These are phyloP conservation scores for Rhizophagus clarus DNA, from an alignment of 192 early-diverging fungal species.

Conservation along the genomic window DNA sequence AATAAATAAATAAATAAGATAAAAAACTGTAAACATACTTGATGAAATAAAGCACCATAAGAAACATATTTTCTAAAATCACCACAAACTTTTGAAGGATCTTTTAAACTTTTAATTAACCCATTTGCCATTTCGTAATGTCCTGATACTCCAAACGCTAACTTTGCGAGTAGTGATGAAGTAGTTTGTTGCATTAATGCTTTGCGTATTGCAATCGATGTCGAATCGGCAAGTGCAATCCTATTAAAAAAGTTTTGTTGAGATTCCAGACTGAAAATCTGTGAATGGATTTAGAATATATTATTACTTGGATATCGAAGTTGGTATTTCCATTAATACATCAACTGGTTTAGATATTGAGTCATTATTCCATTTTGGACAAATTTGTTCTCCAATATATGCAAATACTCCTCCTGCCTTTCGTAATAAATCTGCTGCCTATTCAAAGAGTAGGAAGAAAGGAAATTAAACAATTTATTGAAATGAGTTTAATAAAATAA, in stretches of 20 bases:
- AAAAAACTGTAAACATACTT: conserved; percentile 39
- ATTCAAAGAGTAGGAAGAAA: background rate
- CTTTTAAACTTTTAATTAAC: conserved; percentile 53
- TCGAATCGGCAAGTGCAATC: conserved; percentile 57
- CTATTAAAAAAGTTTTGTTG: conserved; percentile 33
- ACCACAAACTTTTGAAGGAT: conserved; percentile 50
- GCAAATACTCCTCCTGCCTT: conserved; percentile 57
- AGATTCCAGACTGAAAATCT: background rate
- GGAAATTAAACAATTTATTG: background rate
- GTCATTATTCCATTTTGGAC: conserved; percentile 46
- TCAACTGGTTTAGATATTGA: conserved; percentile 34
- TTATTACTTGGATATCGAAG: conserved; percentile 49
- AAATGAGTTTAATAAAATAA: background rate
- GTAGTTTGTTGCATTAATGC: conserved; percentile 50
- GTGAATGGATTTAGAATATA: background rate
- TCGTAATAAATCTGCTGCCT: conserved; percentile 56
- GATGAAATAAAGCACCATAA: conserved; percentile 49
- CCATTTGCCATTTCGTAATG: conserved; percentile 63
- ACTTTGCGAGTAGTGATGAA: conserved; percentile 54
- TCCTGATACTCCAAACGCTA: conserved; percentile 57
- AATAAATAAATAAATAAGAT: too few species aligned
- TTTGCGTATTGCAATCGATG: conserved; percentile 58
- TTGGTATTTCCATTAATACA: conserved; percentile 37
- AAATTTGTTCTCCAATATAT: conserved; percentile 49
- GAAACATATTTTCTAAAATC: conserved; percentile 57